Evolutionary conservation across 2,329 filamentous ascomycete genomes (phyloP).

Genomic region (Byssothecium circinans): DNA sequence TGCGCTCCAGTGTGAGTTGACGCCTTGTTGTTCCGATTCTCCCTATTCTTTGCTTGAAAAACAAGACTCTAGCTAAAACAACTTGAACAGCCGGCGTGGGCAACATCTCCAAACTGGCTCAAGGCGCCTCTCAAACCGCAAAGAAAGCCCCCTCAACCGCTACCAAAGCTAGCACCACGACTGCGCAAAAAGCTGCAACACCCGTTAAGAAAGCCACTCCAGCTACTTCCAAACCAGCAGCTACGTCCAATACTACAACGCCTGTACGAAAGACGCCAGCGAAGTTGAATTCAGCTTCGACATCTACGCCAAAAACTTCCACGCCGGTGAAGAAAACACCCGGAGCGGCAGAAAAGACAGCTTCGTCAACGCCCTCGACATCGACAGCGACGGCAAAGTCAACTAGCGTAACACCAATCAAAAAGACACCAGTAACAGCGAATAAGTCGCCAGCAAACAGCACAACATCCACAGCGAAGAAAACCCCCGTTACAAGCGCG

Average conservation of each 20-base stretch:
- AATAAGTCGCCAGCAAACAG: conserved; percentile 19
- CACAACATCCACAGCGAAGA: conserved; percentile 11
- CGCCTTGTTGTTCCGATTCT: background rate
- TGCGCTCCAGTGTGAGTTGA: conserved; percentile 43
- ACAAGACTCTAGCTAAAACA: background rate
- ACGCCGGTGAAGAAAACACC: conserved; percentile 19
- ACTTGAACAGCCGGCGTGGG: conserved; percentile 28
- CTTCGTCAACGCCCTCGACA: conserved; percentile 11
- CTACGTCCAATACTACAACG: conserved; percentile 7
- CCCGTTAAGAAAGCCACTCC: conserved; percentile 29
- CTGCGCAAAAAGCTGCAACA: conserved; percentile 18
- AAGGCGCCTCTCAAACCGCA: conserved; percentile 20
- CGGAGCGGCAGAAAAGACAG: conserved; percentile 26
- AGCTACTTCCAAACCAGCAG: conserved; percentile 4
- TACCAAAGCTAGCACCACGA: conserved; percentile 19
- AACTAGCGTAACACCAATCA: conserved; percentile 15
- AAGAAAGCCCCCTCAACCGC: conserved; percentile 30
- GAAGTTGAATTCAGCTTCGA: conserved; percentile 8
- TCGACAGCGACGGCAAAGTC: conserved; percentile 13
- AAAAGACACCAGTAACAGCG: conserved; percentile 28
- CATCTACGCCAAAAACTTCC: conserved; percentile 10
- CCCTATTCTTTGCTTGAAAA: no score
- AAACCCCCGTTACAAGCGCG: background rate
- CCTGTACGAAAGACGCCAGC: conserved; percentile 18
- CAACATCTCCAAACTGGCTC: conserved; percentile 32